Percentiles rank a stretch among this genome's conserved stretches.
These are phyloP conservation scores for Aspergillus campestris DNA, from an alignment of 495 filamentous ascomycete genomes.

Conservation along the genomic window DNA sequence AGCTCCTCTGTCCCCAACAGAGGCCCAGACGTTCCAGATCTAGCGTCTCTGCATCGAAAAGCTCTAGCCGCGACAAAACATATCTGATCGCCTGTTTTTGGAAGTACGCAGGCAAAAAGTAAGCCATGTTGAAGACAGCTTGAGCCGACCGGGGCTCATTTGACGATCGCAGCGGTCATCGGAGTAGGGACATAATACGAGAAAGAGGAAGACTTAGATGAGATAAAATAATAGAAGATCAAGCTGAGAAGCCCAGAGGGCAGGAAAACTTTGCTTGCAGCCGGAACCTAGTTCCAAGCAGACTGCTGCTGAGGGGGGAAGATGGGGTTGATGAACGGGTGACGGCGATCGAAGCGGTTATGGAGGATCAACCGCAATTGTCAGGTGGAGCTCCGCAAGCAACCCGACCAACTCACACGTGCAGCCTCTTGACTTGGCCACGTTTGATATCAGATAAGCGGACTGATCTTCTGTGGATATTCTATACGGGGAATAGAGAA, in stretches of 20 bases:
- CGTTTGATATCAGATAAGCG: neutral
- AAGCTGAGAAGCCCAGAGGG: neutral
- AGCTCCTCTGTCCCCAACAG: constrained; percentile 64
- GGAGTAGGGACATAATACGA: constrained; percentile 18
- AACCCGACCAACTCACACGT: constrained; percentile 18
- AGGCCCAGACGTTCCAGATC: constrained; percentile 75
- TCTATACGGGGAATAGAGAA: too few species aligned
- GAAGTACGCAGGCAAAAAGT: constrained; percentile 66
- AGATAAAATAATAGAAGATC: neutral
- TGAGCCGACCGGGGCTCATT: constrained; percentile 28
- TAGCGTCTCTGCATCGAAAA: constrained; percentile 73
- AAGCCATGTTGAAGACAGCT: constrained; percentile 29
- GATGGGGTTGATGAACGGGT: constrained; percentile 11
- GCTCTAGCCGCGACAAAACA: constrained; percentile 65
- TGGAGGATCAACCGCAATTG: constrained; percentile 20
- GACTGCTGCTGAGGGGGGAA: constrained; percentile 6
- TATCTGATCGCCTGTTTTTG: constrained; percentile 78
- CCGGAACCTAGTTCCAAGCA: too few species aligned
- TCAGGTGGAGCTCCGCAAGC: constrained; percentile 23
- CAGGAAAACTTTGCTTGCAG: too few species aligned
- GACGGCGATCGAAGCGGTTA: constrained; percentile 10
- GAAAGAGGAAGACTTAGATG: constrained; percentile 2
- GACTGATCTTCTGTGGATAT: too few species aligned
- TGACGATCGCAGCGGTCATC: constrained; percentile 20
- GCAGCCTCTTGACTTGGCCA: neutral